These are phyloP conservation scores for Fistulinella cinereoalba DNA, from an alignment of 1,284 basidiomycete genomes.

Conservation along the genomic window DNA sequence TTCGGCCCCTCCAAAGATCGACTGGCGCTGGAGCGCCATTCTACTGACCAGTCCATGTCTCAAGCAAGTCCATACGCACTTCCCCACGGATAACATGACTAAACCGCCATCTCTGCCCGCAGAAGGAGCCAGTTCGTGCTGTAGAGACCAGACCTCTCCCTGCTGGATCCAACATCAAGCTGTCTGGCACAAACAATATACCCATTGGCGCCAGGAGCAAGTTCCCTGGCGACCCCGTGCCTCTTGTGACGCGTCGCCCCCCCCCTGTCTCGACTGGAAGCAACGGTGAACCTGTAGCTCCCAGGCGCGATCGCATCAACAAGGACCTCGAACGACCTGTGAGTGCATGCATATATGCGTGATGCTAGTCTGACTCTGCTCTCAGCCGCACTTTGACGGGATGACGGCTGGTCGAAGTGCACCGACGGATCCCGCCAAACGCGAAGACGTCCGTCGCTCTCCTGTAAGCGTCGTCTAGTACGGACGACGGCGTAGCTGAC, in stretches of 20 bases:
- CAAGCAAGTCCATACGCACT: conserved; percentile 18
- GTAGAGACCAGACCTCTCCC: conserved; percentile 17
- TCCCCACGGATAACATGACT: not conserved
- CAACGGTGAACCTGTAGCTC: conserved; percentile 21
- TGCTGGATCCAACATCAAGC: conserved; percentile 23
- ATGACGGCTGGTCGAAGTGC: conserved; percentile 1
- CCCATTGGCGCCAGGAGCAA: conserved; percentile 31
- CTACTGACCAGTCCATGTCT: conserved; percentile 15
- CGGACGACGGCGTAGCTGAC: conserved; percentile 7
- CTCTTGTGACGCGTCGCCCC: conserved; percentile 3
- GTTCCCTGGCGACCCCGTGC: conserved; percentile 15
- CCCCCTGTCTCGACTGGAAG: conserved; percentile 8
- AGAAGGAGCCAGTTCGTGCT: conserved; percentile 27
- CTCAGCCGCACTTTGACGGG: conserved; percentile 16
- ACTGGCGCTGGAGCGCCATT: conserved; percentile 19
- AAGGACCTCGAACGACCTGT: conserved; percentile 25
- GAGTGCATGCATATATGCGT: too few relatives aligned
- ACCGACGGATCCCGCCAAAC: conserved; percentile 5
- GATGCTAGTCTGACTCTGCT: too few relatives aligned
- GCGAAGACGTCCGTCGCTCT: conserved; percentile 12
- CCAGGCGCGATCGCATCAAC: conserved; percentile 15
- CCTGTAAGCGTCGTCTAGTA: conserved; percentile 13
- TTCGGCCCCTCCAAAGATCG: conserved; percentile 20
- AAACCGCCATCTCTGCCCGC: not conserved
- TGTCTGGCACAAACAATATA: conserved; percentile 35